Evolutionary conservation across 2,329 filamentous ascomycete species (phyloP), one percentile per base, ranked within the genome.

Genomic region (Fusarium burgessii): DNA sequence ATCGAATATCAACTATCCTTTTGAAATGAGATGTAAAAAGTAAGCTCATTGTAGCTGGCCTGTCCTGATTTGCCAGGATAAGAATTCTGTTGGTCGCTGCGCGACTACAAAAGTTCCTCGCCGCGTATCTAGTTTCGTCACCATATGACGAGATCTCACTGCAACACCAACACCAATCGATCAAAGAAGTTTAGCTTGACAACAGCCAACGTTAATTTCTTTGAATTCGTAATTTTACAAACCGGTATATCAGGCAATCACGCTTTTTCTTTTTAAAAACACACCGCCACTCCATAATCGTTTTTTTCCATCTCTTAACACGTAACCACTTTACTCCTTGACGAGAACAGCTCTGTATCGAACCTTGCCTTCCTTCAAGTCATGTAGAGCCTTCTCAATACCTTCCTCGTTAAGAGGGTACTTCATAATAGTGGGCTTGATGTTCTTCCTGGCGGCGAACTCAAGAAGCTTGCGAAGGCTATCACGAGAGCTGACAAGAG

Each of bases 381-480:
- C 80, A 2, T 78, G 72, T 58, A 82, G 77, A 7, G 81, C 80
- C 35, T 79, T 75, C 25, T 69, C 61, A 27, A 82, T 78, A 9
- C 81, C 80, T 18, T 74, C 74, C 50, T 78, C 77, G 13, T 67
- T 74, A 38, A 79, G 69, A 5, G 77, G 66, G 25, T 74, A 77
- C n/a, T 65, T 73, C 66, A 78, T 75, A 33, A 77, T 68, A 8
- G 73, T 73, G 3, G 77, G 75, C 43, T 67, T 77, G 38, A 79
- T 73, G 23, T 70, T 62, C 68, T 78, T 72, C 18, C 71, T 60
- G 9, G 73, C 68, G 3, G 76, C 78, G 61, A 79, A 79, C 11
- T 71, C 68, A 10, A 79, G 71, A 57, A 78, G 76, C 40, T 72
- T 74, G 55, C 66, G 32, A 12, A 62, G 20, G 29, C 56, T 57